Conservation (phyloP, 139 green algal species). For the Eudorina sp. region DNA sequence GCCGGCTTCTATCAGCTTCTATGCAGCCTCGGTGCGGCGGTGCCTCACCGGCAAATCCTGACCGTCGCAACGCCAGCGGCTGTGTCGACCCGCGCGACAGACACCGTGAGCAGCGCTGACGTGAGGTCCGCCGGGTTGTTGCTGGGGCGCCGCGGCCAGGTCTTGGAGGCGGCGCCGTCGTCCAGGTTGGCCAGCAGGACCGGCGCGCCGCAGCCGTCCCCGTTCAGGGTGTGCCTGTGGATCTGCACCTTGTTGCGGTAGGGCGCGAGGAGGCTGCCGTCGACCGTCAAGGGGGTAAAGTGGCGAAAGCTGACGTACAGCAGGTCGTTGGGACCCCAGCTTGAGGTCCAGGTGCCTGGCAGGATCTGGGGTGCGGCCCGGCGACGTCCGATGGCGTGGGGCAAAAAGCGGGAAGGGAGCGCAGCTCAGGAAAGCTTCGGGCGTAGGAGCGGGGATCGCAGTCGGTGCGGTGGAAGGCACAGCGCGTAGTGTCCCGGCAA, state of each 20-base stretch:
- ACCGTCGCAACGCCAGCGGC: background rate
- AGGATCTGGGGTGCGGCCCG: background rate
- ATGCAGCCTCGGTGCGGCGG: no score
- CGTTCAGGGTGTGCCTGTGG: background rate
- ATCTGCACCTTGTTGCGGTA: slow-evolving; percentile 36
- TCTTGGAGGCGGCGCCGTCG: background rate
- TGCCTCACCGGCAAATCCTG: background rate
- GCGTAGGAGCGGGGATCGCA: no score
- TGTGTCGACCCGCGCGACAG: background rate
- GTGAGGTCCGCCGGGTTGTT: background rate
- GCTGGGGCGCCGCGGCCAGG: background rate
- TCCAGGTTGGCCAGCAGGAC: slow-evolving; percentile 3
- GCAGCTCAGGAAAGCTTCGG: no score
- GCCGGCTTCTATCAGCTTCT: no score
- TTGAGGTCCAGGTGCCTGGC: background rate
- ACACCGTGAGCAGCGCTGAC: background rate
- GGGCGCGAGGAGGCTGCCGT: background rate
- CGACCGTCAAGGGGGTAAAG: background rate
- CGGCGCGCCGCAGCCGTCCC: background rate
- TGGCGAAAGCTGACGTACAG: slow-evolving; percentile 15
- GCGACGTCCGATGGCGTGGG: no score
- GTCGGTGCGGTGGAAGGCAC: no score
- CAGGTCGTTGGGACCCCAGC: background rate
- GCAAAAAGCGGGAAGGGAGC: no score
- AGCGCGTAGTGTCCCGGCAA: no score